Percentiles rank a stretch among this genome's conserved stretches.
Evolutionary conservation across 441 rosid genomes (phyloP).

Genomic region (Croton setiger): DNA sequence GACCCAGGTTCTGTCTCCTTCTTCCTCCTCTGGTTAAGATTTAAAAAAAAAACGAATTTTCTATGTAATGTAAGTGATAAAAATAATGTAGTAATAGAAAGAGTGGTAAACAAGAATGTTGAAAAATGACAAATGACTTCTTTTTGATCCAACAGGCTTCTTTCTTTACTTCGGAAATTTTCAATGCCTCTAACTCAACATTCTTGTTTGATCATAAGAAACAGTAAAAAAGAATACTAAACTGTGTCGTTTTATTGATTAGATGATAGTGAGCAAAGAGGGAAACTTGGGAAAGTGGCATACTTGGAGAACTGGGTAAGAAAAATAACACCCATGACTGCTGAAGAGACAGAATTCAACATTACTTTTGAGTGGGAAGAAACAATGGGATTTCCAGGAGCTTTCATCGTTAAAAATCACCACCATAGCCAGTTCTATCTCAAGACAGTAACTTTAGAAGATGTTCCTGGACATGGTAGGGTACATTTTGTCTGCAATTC

Average conservation of each 20-base stretch:
- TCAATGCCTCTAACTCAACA: neutral
- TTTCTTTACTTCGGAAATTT: neutral
- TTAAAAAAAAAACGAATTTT: neutral
- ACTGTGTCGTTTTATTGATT: conserved; percentile 18
- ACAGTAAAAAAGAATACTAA: neutral
- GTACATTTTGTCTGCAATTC: conserved; percentile 78
- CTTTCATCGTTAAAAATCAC: conserved; percentile 55
- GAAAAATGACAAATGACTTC: conserved; percentile 8
- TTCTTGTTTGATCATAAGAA: neutral
- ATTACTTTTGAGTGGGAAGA: conserved; percentile 69
- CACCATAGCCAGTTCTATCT: conserved; percentile 74
- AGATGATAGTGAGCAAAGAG: conserved; percentile 48
- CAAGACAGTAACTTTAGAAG: conserved; percentile 51
- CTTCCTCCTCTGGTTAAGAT: neutral
- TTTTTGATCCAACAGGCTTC: neutral
- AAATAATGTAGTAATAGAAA: neutral
- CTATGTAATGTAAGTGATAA: neutral
- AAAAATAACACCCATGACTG: conserved; percentile 45
- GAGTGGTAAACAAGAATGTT: conserved; percentile 5
- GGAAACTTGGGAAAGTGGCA: conserved; percentile 61
- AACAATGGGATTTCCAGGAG: conserved; percentile 61
- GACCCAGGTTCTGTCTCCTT: conserved; percentile 39
- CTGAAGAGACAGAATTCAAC: conserved; percentile 46
- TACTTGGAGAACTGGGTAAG: conserved; percentile 65
- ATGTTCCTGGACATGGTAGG: conserved; percentile 50